A percentile compares a stretch with the other conserved stretches of the same genome.
These are phyloP conservation scores for Pueraria montana DNA, from an alignment of 306 rosid species.

Conservation along the genomic window DNA sequence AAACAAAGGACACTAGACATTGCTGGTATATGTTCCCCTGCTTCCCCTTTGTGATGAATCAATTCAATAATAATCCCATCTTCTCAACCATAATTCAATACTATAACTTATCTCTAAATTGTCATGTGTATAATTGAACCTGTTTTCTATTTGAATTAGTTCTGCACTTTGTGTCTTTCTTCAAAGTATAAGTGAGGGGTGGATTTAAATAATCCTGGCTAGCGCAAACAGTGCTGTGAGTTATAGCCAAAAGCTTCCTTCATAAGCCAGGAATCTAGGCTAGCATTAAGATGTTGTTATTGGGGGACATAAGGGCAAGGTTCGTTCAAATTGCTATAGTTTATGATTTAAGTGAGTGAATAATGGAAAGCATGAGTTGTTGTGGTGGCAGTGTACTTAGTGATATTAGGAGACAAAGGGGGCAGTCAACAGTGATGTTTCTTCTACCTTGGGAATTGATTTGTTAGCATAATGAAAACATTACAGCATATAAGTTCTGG, in stretches of 20 bases:
- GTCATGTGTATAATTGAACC: constrained; percentile 45
- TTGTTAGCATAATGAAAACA: constrained; percentile 53
- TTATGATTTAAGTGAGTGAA: constrained; percentile 40
- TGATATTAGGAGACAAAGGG: constrained; percentile 54
- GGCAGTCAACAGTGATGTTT: constrained; percentile 53
- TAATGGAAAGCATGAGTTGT: constrained; percentile 45
- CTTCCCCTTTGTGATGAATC: constrained; percentile 22
- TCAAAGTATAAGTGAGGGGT: constrained; percentile 30
- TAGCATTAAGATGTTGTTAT: constrained; percentile 35
- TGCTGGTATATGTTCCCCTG: constrained; percentile 49
- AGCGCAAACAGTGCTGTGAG: constrained; percentile 38
- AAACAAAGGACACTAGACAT: constrained; percentile 48
- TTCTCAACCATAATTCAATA: constrained; percentile 47
- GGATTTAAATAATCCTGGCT: constrained; percentile 31
- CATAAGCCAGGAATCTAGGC: constrained; percentile 54
- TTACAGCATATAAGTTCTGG: constrained; percentile 41
- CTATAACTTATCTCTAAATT: constrained; percentile 35
- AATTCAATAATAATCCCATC: constrained; percentile 18
- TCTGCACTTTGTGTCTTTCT: constrained; percentile 45
- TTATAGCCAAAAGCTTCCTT: constrained; percentile 47
- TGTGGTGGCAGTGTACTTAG: constrained; percentile 47
- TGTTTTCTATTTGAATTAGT: background rate
- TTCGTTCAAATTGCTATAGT: constrained; percentile 37
- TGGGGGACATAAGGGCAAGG: constrained; percentile 44
- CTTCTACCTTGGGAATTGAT: constrained; percentile 59